Conservation (phyloP, 2,329 filamentous ascomycete genomes). For the Endothia cerciana region DNA sequence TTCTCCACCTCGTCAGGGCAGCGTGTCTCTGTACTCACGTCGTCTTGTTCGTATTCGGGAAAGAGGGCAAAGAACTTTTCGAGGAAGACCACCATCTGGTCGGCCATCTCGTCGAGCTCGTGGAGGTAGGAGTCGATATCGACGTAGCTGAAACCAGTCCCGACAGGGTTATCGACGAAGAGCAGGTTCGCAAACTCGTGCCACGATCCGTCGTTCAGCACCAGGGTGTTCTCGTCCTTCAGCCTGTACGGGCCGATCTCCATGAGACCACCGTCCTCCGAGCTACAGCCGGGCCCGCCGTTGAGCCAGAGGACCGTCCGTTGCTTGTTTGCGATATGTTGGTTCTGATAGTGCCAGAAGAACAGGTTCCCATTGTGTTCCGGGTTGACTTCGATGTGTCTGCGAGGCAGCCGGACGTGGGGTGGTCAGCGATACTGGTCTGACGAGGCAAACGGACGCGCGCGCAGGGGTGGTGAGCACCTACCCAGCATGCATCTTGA, state of each 20-base stretch:
- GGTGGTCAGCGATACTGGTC: neutral
- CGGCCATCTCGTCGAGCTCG: slow-evolving; percentile 86
- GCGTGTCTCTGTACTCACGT: slow-evolving; percentile 71
- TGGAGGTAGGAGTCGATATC: slow-evolving; percentile 85
- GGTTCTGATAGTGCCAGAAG: slow-evolving; percentile 98
- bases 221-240: slow-evolving; percentile 71
- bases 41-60: slow-evolving; percentile 87
- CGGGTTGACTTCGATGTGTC: slow-evolving; percentile 87
- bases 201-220: slow-evolving; percentile 93
- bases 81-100: slow-evolving; percentile 84
- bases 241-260: slow-evolving; percentile 93
- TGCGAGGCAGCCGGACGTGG: slow-evolving; percentile 42
- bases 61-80: slow-evolving; percentile 92
- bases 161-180: slow-evolving; percentile 96
- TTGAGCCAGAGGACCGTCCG: slow-evolving; percentile 97
- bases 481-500: slow-evolving; percentile 99
- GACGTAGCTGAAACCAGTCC: slow-evolving; percentile 94
- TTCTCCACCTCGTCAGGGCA: neutral
- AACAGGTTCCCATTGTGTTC: slow-evolving; percentile 92
- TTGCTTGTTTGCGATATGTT: slow-evolving; percentile 89
- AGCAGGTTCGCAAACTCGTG: slow-evolving; percentile 96
- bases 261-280: slow-evolving; percentile 94
- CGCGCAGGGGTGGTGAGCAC: slow-evolving; percentile 38
- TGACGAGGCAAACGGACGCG: neutral
- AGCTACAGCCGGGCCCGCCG: slow-evolving; percentile 94